Conservation (phyloP, 1,284 basidiomycete genomes). For the Pholiota adiposa region DNA sequence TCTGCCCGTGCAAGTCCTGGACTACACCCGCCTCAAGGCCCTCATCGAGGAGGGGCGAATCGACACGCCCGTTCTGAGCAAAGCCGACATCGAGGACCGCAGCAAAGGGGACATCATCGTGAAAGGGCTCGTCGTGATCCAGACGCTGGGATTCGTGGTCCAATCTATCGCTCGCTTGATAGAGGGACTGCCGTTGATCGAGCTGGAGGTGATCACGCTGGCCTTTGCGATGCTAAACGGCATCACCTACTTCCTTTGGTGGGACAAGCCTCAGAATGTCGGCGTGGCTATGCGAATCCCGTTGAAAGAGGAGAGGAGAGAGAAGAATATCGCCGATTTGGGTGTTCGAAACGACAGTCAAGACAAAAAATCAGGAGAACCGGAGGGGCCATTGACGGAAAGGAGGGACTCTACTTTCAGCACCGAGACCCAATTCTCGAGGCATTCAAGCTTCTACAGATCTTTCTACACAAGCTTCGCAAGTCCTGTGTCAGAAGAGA, state of each 20-base stretch:
- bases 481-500: not conserved
- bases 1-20: not conserved
- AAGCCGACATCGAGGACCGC: conserved; percentile 5
- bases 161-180: conserved; percentile 8
- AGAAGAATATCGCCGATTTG: no score
- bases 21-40: not conserved
- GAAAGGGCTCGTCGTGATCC: conserved; percentile 5
- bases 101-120: conserved; percentile 7
- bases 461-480: not conserved
- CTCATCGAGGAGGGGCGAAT: not conserved
- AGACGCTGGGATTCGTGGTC: conserved; percentile 16
- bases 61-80: conserved; percentile 3
- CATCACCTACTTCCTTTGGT: conserved; percentile 18
- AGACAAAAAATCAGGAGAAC: not conserved
- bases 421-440: not conserved
- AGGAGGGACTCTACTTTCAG: not conserved
- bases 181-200: conserved; percentile 2
- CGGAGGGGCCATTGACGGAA: not conserved
- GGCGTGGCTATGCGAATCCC: not conserved
- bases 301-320: not conserved
- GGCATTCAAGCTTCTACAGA: not conserved
- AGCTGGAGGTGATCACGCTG: conserved; percentile 17
- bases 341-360: not conserved
- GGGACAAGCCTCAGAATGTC: conserved; percentile 17
- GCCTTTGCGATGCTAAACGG: conserved; percentile 13